Conservation (phyloP, 2,329 filamentous ascomycete genomes). For the Bipolaris zeicola region DNA sequence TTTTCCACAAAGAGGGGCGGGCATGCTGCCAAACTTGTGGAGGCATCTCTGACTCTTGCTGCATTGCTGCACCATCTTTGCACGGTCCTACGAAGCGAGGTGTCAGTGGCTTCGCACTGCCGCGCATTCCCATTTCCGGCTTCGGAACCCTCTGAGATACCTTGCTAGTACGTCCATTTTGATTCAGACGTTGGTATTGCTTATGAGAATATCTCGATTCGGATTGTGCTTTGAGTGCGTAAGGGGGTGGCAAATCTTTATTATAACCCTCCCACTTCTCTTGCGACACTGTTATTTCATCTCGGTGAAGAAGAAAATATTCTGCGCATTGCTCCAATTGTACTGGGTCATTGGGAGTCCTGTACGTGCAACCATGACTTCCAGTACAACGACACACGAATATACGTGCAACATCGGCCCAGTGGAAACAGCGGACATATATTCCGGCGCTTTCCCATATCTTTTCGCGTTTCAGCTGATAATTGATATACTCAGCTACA, state of each 20-base stretch:
- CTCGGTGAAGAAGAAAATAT: slow-evolving; percentile 14
- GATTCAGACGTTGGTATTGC: neutral
- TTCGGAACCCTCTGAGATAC: neutral
- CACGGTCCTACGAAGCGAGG: neutral
- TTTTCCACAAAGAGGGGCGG: slow-evolving; percentile 17
- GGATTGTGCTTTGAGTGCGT: neutral
- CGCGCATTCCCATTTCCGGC: slow-evolving; percentile 1
- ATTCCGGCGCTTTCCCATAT: slow-evolving; percentile 11
- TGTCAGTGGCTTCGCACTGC: neutral
- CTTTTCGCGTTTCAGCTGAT: neutral
- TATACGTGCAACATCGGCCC: slow-evolving; percentile 13
- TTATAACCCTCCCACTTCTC: slow-evolving; percentile 16
- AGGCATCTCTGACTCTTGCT: slow-evolving; percentile 16
- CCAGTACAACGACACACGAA: slow-evolving; percentile 24
- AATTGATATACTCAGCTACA: neutral
- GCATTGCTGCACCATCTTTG: neutral
- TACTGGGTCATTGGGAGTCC: slow-evolving; percentile 11
- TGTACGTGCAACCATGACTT: neutral
- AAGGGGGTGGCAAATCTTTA: slow-evolving; percentile 4
- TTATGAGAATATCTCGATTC: neutral
- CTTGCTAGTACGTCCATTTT: neutral
- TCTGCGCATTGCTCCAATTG: slow-evolving; percentile 23
- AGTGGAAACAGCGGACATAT: slow-evolving; percentile 19
- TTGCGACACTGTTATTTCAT: slow-evolving; percentile 8
- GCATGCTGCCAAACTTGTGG: slow-evolving; percentile 19